Evolutionary conservation across 805 yeast genomes (phyloP), one percentile per base, ranked within the genome.

Genomic region (Millerago galiae): DNA sequence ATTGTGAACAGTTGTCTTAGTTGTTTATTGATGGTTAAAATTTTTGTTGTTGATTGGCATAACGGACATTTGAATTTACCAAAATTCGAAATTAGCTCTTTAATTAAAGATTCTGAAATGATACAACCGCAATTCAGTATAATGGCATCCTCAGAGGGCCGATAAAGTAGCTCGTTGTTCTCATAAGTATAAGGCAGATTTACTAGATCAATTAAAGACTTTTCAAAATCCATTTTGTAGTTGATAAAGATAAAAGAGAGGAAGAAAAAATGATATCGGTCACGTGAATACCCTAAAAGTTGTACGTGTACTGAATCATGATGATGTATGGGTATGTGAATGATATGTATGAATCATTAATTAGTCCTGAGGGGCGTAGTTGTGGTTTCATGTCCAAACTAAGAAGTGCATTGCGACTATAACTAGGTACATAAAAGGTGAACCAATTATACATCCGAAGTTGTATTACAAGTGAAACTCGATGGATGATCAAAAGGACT

Each of bases 51-150:
- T 11, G 42, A 34, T 13, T 44, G 46, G 29, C 60, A 56, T 1
- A 44, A 14, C 18, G 53, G 66, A 52, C 43, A 46, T 25, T 9
- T 40, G 28, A 42, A 45, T 31, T 26, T 53, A 42, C 34, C 55
- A 17, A 29, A 26, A 3, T 54, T 24, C n/a, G 8, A 15, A 7
- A 33, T 28, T 16, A 65, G 40, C 16, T 50, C 48, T 3, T 42
- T 44, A 1, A 57, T 62, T 5, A 68, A 45, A 5, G 41, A 41
- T 29, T 63, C 65, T 2, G 72, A 64, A 5, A 69, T 52, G 2
- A 69, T 39, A 49, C 72, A 67, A 1, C 74, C 75, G 49, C 75
- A 70, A 1, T 65, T 48, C 3, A 68, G 47, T 26, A 65, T 55
- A 2, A 62, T 54, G 4, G 61, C 54, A 42, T 56, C 61, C 1